Percentiles rank a stretch among this genome's conserved stretches.
Evolutionary conservation across 192 early-diverging fungal species (phyloP).

Genomic region (Podila epigama): DNA sequence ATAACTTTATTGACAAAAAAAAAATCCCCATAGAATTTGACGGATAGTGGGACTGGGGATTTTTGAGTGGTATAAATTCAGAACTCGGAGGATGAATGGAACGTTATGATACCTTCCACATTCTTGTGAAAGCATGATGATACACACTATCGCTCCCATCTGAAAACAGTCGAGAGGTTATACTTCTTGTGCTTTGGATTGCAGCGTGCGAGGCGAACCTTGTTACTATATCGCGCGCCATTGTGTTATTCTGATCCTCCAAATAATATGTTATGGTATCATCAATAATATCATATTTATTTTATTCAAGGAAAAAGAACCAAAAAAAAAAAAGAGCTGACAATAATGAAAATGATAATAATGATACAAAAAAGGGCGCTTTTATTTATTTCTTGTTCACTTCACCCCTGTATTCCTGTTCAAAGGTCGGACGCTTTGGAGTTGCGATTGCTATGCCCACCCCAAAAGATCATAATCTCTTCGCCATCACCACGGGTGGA

Average conservation of each 20-base stretch:
- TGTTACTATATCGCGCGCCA: constrained; percentile 4
- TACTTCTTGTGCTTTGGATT: constrained; percentile 1
- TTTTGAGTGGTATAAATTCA: too few species aligned
- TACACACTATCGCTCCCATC: not conserved
- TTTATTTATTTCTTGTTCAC: too few species aligned
- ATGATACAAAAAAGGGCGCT: too few species aligned
- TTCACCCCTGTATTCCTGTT: not conserved
- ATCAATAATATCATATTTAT: not conserved
- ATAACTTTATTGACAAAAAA: too few species aligned
- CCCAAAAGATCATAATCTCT: constrained; percentile 53
- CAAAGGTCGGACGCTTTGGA: constrained; percentile 26
- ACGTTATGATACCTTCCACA: constrained; percentile 4
- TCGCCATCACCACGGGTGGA: constrained; percentile 45
- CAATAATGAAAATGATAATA: too few species aligned
- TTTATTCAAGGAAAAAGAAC: not conserved
- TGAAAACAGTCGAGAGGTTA: constrained; percentile 1
- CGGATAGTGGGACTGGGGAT: too few species aligned
- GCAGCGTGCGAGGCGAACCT: not conserved
- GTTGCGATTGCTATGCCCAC: constrained; percentile 12
- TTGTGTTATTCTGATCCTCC: constrained; percentile 1
- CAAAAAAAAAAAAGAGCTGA: not conserved
- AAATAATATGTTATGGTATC: not conserved
- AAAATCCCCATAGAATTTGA: too few species aligned
- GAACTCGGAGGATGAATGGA: too few species aligned
- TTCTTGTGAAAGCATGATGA: constrained; percentile 1